Conservation (phyloP, 371 early-diverging fungal genomes). For the Mucor irregularis region DNA sequence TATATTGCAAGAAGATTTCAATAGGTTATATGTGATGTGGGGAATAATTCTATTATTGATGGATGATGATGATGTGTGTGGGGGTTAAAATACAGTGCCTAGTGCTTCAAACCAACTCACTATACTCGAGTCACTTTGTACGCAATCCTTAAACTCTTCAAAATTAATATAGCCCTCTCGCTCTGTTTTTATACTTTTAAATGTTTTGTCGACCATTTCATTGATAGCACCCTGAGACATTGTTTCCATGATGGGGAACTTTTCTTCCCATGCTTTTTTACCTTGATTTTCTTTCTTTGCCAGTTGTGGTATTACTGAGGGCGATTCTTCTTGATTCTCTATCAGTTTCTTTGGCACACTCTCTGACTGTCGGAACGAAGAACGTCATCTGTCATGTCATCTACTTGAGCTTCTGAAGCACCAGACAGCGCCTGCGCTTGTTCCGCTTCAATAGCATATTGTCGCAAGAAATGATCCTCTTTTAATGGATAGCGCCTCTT, state of each 20-base stretch:
- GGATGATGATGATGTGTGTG: no score
- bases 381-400: slow-evolving; percentile 14
- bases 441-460: slow-evolving; percentile 31
- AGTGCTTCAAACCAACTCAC: slow-evolving; percentile 74
- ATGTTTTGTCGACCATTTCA: slow-evolving; percentile 92
- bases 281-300: slow-evolving; percentile 15
- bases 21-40: neutral
- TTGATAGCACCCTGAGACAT: slow-evolving; percentile 91
- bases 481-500: slow-evolving; percentile 37
- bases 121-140: slow-evolving; percentile 67
- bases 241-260: slow-evolving; percentile 86
- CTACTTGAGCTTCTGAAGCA: slow-evolving; percentile 12
- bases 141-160: slow-evolving; percentile 78
- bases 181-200: slow-evolving; percentile 64
- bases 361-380: slow-evolving; percentile 21
- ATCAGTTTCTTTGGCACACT: slow-evolving; percentile 7
- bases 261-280: slow-evolving; percentile 55
- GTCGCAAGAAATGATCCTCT: slow-evolving; percentile 36
- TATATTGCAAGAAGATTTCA: no score
- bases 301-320: neutral
- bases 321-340: neutral
- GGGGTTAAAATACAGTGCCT: slow-evolving; percentile 72
- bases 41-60: neutral
- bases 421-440: slow-evolving; percentile 19
- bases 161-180: slow-evolving; percentile 68